Base-by-base conservation (phyloP, 345 rosid species). In the Acer negundo region DNA sequence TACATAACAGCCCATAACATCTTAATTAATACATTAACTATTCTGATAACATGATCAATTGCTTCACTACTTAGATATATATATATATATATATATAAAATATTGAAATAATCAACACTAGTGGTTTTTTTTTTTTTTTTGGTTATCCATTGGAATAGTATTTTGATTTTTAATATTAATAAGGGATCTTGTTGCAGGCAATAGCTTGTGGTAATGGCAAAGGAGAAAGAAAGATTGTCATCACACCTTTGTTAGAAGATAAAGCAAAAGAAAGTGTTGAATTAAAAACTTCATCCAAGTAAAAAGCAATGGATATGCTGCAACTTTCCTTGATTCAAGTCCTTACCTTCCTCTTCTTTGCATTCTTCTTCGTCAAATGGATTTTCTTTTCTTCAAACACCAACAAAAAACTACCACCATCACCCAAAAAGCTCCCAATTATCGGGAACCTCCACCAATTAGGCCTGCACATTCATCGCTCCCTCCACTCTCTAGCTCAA, bases 381-480 rank as follows among this genome's bases (percentile, higher is more conserved):
- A 20, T 23, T 2, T 22, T 61, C 47, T 6, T 44, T 35, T n/a
- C n/a, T 38, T 35, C 75, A 38, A 58, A 44, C 20, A 13, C 16
- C 67, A 19, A 40, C 22, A 67, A 73, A 19, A 44, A 62, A 2
- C 77, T 22, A 3, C 77, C 81, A 20, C 81, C 81, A 5, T 79
- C 81, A 16, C 81, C 81, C 15, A 44, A 51, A 38, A 67, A 67
- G 61, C 38, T 79, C 9, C 81, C 81, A 58, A 40, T 79, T 17
- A 40, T 79, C n/a, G 77, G 81, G 47, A 66, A 79, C 77, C 59
- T 79, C 11, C 77, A 73, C 47, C 77, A 79, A 44, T 19, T 67
- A 11, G 77, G 81, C 16, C 22, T 2, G 1, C n/a, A 42, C 3
- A 68, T 59, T 24, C 75, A 77, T 22, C 75, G 80, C 62, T 77